Evolutionary conservation across 257 asterid genomes (phyloP).

Genomic region (Nicotiana paniculata): DNA sequence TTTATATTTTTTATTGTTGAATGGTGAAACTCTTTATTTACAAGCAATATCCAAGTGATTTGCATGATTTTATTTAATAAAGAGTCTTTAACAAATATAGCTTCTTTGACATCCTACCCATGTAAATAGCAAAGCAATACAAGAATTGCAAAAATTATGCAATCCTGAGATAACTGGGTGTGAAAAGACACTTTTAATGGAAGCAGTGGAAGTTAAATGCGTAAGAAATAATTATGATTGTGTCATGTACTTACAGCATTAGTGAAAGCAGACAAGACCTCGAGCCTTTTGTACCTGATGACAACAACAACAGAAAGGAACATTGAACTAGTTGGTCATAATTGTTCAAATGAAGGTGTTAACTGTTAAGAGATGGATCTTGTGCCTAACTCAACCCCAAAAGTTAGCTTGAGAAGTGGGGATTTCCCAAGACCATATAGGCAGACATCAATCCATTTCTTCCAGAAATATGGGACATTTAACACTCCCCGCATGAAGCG

Average conservation of each 20-base stretch:
- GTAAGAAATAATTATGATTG: background rate
- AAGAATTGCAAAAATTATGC: background rate
- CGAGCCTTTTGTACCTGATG: conserved; percentile 73
- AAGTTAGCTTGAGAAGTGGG: too few species aligned
- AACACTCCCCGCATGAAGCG: too few species aligned
- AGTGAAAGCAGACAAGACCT: conserved; percentile 87
- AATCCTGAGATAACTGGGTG: background rate
- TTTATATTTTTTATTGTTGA: too few species aligned
- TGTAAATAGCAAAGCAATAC: background rate
- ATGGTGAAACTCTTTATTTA: background rate
- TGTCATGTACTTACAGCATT: conserved; percentile 73
- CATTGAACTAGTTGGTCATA: background rate
- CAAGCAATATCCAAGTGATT: background rate
- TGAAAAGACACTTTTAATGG: background rate
- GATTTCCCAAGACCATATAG: too few species aligned
- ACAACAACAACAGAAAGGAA: conserved; percentile 7
- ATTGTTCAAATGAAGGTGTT: background rate
- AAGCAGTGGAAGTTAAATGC: background rate
- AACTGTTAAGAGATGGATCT: too few species aligned
- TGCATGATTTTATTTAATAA: background rate
- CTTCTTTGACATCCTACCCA: background rate
- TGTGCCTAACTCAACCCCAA: too few species aligned
- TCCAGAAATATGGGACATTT: too few species aligned
- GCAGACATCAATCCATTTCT: too few species aligned
- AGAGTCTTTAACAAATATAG: background rate